Conservation (phyloP, 2,329 filamentous ascomycete genomes). For the Pseudocercospora macadamiae region DNA sequence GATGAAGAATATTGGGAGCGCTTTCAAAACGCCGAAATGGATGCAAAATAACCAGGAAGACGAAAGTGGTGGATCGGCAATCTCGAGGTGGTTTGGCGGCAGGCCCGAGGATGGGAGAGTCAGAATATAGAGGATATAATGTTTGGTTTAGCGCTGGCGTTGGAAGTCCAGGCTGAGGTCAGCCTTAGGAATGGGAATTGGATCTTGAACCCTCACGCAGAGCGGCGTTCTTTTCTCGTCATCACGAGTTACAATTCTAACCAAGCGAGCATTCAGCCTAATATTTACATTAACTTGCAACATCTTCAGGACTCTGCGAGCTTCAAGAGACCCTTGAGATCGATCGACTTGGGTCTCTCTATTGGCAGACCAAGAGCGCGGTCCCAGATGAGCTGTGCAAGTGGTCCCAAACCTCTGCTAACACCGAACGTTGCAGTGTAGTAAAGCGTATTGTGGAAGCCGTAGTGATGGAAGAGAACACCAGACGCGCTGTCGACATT, state of each 20-base stretch:
- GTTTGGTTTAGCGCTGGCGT: constrained; percentile 17
- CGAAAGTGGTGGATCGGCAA: constrained; percentile 25
- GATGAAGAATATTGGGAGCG: constrained; percentile 68
- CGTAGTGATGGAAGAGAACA: constrained; percentile 96
- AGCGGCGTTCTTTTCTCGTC: too few species aligned
- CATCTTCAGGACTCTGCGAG: constrained; percentile 40
- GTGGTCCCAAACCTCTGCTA: constrained; percentile 76
- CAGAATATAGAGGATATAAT: constrained; percentile 30
- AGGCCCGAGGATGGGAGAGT: constrained; percentile 36
- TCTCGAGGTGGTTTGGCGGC: constrained; percentile 41
- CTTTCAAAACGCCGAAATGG: constrained; percentile 79
- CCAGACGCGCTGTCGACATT: constrained; percentile 95
- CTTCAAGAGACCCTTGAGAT: constrained; percentile 82
- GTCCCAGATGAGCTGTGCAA: constrained; percentile 96
- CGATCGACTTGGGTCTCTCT: constrained; percentile 97
- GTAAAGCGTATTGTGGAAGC: constrained; percentile 95
- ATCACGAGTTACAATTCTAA: constrained; percentile 1
- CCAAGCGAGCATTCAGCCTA: neutral
- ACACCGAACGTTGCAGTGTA: constrained; percentile 76
- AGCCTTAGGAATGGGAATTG: neutral
- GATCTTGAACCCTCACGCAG: too few species aligned
- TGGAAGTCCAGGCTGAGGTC: constrained; percentile 3
- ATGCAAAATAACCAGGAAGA: constrained; percentile 61
- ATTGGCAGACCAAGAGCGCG: constrained; percentile 91
- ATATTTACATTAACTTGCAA: neutral